Base-by-base conservation (phyloP, 1,284 basidiomycete genomes). In the Leccinum solheimii region DNA sequence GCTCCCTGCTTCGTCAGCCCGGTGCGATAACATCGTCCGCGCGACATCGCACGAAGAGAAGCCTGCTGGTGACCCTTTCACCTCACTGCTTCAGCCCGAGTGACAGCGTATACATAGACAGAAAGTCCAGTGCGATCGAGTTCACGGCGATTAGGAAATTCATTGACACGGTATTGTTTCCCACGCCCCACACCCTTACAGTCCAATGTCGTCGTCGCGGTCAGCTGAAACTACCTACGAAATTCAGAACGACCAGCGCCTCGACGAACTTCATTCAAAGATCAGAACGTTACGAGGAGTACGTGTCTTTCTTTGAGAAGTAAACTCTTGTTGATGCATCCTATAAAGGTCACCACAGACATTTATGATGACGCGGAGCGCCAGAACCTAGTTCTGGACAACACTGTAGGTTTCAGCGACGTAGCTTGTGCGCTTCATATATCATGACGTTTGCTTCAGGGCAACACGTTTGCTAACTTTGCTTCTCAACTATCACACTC, bases 261-360 rank as follows among this genome's bases (percentile, higher is more conserved):
- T 93, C n/a, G 90, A 93, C 60, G 87, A 91, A 54, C 78, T 94
- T 2, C 91, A 92, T 71, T 84, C 88, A 8, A 93, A 93, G 73
- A 83, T 92, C 55, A 83, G 90, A 51, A 88, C 87, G 27, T 71
- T 93, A 51, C 84, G 90, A 65, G 87, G 88, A 13, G 91, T 92
- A 74, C n/a, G 5, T 67, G 84, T 74, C 43, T 40, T 9, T 27
- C 34, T 16, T 40, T 68, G 60, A 16, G 36, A 38, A 53, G 38
- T 38, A 26, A 55, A 48, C 23, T 45, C 14, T 43, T 8, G 14
- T 34, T 64, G 48, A 75, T 55, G 19, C 13, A 9, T 60, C 57
- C 2, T 55, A 63, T 43, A 57, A 52, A 92, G 91, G 81, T 94
- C 27, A 94, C 90, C 5, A 86, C 86, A 19, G 87, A 95, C 76